A percentile compares a stretch with the other conserved stretches of the same genome.
Evolutionary conservation across 2,329 filamentous ascomycete genomes (phyloP).

Genomic region (Ceratocystis destructans): DNA sequence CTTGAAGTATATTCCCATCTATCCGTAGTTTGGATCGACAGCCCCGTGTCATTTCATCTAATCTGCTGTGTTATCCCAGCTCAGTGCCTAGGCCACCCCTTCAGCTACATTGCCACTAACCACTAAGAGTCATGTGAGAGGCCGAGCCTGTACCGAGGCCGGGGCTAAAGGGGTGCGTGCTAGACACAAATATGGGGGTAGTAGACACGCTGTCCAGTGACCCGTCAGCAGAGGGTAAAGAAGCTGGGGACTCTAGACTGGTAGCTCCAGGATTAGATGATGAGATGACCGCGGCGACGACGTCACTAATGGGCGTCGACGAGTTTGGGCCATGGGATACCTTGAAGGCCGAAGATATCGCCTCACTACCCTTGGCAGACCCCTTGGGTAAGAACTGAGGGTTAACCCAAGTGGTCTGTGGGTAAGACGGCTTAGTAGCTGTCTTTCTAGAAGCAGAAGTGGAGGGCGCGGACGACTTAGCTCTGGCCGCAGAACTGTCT

Average conservation of each 20-base stretch:
- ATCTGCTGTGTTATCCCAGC: background rate
- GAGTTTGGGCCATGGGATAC: background rate
- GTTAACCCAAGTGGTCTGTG: background rate
- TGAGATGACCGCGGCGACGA: background rate
- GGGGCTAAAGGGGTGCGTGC: background rate
- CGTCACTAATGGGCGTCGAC: conserved; percentile 1
- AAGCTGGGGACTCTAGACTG: background rate
- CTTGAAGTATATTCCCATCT: too few species aligned
- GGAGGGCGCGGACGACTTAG: background rate
- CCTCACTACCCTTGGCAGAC: background rate
- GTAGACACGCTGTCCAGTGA: background rate
- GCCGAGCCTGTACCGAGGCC: background rate
- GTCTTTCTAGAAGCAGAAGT: background rate
- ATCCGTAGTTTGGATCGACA: background rate
- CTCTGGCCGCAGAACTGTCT: background rate
- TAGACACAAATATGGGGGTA: background rate
- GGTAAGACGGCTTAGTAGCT: background rate
- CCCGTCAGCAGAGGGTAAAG: background rate
- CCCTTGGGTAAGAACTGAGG: background rate
- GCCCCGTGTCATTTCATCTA: background rate
- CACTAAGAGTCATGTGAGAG: background rate
- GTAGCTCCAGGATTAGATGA: background rate
- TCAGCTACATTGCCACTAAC: background rate
- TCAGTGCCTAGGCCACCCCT: background rate
- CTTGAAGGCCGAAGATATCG: background rate